These are phyloP conservation scores for Chalciporus sp. DNA, from an alignment of 1,284 basidiomycete species.

Conservation along the genomic window DNA sequence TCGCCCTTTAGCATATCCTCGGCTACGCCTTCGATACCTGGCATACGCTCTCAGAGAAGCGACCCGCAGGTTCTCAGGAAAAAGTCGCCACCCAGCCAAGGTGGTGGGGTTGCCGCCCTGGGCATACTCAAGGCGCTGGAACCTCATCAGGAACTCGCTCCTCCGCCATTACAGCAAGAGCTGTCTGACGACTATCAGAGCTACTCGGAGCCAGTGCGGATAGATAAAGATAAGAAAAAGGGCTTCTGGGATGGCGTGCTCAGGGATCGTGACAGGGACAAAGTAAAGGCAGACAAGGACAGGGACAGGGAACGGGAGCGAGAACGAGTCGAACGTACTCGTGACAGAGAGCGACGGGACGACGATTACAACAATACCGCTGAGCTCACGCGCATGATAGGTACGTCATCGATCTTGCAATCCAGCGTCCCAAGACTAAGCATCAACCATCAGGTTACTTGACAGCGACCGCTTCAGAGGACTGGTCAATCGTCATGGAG, in stretches of 20 bases:
- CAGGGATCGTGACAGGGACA: constrained; percentile 38
- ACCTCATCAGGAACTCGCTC: constrained; percentile 39
- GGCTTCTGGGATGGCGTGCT: constrained; percentile 54
- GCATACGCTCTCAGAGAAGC: constrained; percentile 15
- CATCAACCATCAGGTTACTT: constrained; percentile 54
- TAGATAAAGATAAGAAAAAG: constrained; percentile 43
- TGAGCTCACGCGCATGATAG: constrained; percentile 71
- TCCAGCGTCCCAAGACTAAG: constrained; percentile 5
- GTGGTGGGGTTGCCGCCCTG: constrained; percentile 40
- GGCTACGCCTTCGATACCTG: constrained; percentile 9
- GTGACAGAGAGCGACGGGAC: constrained; percentile 33
- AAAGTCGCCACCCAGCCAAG: constrained; percentile 30
- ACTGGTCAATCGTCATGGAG: constrained; percentile 77
- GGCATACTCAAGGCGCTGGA: constrained; percentile 63
- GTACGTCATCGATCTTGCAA: constrained; percentile 36
- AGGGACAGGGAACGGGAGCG: constrained; percentile 31
- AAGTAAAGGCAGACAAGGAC: constrained; percentile 31
- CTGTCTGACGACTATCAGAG: constrained; percentile 33
- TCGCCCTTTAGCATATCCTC: constrained; percentile 43
- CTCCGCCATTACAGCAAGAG: constrained; percentile 24
- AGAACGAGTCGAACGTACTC: constrained; percentile 25
- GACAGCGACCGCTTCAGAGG: constrained; percentile 74
- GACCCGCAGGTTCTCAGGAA: constrained; percentile 33
- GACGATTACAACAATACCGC: constrained; percentile 47
- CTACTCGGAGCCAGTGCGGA: constrained; percentile 32